A percentile compares a stretch with the other conserved stretches of the same genome.
These are phyloP conservation scores for Elaeis oleifera DNA, from an alignment of 202 grass and related monocot species.

Conservation along the genomic window DNA sequence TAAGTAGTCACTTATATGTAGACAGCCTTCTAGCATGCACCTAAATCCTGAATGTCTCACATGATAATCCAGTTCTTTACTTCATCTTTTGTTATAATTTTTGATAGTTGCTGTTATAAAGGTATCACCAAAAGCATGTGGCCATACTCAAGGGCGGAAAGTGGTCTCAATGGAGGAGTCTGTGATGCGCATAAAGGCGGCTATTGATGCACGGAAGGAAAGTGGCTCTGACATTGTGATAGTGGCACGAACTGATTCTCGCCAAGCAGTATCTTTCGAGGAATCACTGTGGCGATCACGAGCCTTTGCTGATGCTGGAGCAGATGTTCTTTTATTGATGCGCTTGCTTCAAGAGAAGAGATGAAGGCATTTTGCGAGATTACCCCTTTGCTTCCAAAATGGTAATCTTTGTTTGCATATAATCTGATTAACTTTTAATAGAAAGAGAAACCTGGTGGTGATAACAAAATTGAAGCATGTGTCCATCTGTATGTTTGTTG, in stretches of 20 bases:
- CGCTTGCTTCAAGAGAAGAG: conserved; percentile 84
- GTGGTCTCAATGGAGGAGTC: conserved; percentile 82
- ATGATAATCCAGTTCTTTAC: no score
- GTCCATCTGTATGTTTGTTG: no score
- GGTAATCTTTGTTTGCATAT: conserved; percentile 31
- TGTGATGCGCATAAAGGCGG: conserved; percentile 76
- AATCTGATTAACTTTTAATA: not conserved
- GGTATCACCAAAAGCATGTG: conserved; percentile 96
- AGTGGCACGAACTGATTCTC: conserved; percentile 75
- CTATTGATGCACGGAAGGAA: conserved; percentile 68
- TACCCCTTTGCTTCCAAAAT: conserved; percentile 77
- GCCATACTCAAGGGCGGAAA: conserved; percentile 87
- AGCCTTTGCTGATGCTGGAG: conserved; percentile 78
- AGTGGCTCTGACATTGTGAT: conserved; percentile 91
- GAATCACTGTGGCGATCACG: conserved; percentile 71
- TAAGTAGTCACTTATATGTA: no score
- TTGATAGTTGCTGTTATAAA: conserved; percentile 42
- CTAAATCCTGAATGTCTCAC: no score
- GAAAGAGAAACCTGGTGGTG: no score
- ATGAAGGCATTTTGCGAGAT: conserved; percentile 69
- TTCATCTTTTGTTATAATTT: conserved; percentile 11
- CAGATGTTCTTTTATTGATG: conserved; percentile 94
- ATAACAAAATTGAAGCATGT: no score
- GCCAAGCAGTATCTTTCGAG: conserved; percentile 76
- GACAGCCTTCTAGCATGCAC: no score